Conservation (phyloP, 805 yeast species). For the Zygosaccharomyces pseudorouxii region DNA sequence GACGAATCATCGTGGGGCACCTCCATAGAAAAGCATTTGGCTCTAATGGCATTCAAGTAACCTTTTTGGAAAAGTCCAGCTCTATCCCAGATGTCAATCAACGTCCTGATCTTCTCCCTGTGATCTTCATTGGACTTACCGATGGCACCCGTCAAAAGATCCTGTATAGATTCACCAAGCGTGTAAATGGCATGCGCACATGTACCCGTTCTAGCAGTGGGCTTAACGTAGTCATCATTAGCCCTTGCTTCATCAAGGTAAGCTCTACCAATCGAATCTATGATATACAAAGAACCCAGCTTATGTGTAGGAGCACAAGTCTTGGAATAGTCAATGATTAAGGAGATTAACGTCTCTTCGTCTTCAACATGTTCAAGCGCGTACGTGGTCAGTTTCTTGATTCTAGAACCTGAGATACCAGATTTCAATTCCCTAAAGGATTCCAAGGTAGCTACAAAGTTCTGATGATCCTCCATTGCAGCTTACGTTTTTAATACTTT, state of each 20-base stretch:
- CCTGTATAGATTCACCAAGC: slow-evolving; percentile 59
- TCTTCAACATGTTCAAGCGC: slow-evolving; percentile 62
- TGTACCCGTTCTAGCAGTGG: slow-evolving; percentile 62
- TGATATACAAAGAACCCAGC: slow-evolving; percentile 83
- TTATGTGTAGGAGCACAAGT: slow-evolving; percentile 75
- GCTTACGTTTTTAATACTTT: not conserved
- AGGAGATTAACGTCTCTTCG: slow-evolving; percentile 27
- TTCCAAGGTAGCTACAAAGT: slow-evolving; percentile 40
- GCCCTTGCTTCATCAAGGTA: slow-evolving; percentile 70
- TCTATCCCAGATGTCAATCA: slow-evolving; percentile 90
- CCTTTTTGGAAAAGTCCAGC: slow-evolving; percentile 68
- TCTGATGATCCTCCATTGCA: slow-evolving; percentile 26
- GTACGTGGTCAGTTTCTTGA: slow-evolving; percentile 73
- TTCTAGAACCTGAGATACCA: slow-evolving; percentile 95
- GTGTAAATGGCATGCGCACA: slow-evolving; percentile 67
- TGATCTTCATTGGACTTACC: slow-evolving; percentile 52
- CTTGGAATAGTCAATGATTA: slow-evolving; percentile 48
- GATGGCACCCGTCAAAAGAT: slow-evolving; percentile 58
- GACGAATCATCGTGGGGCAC: slow-evolving; percentile 39
- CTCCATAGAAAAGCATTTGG: slow-evolving; percentile 46
- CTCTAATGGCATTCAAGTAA: slow-evolving; percentile 50
- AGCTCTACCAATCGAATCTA: slow-evolving; percentile 88
- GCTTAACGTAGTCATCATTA: slow-evolving; percentile 43
- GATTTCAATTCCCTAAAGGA: slow-evolving; percentile 55
- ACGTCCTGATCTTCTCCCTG: slow-evolving; percentile 70